Percentiles rank a stretch among this genome's conserved stretches.
Evolutionary conservation across 169 alveolate species (phyloP).

Genomic region (Cryptosporidium parvum): DNA sequence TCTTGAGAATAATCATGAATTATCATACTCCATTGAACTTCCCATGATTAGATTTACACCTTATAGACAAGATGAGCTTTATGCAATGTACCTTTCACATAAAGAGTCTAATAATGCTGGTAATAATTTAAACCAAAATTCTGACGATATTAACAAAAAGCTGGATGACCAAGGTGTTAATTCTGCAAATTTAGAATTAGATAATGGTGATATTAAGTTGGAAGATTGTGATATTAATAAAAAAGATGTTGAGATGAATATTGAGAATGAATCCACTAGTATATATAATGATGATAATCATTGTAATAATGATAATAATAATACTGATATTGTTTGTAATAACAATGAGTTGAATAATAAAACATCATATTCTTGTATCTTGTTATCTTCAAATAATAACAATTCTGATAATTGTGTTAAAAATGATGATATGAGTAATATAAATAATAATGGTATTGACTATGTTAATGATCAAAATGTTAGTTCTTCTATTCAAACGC

Average conservation of each 20-base stretch:
- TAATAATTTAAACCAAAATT: not conserved
- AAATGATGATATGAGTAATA: not conserved
- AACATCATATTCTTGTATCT: not conserved
- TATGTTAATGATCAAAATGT: slow-evolving; percentile 12
- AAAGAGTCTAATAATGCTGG: slow-evolving; percentile 30
- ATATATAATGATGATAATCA: not conserved
- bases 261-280: not conserved
- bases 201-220: not conserved
- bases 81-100: slow-evolving; percentile 70
- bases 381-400: not conserved
- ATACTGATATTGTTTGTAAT: not conserved
- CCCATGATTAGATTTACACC: slow-evolving; percentile 61
- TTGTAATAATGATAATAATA: not conserved
- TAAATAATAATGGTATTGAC: not conserved
- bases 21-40: slow-evolving; percentile 46
- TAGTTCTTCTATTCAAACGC: slow-evolving; percentile 28
- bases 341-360: slow-evolving; percentile 2
- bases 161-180: not conserved
- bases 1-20: slow-evolving; percentile 12
- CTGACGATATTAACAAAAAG: not conserved
- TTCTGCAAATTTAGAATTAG: not conserved
- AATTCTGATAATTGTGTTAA: not conserved
- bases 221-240: not conserved
- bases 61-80: slow-evolving; percentile 70
- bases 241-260: slow-evolving; percentile 4